Percentiles rank a stretch among this genome's conserved stretches.
Evolutionary conservation across 2,329 filamentous ascomycete genomes (phyloP).

Genomic region (Colletotrichum sp.): DNA sequence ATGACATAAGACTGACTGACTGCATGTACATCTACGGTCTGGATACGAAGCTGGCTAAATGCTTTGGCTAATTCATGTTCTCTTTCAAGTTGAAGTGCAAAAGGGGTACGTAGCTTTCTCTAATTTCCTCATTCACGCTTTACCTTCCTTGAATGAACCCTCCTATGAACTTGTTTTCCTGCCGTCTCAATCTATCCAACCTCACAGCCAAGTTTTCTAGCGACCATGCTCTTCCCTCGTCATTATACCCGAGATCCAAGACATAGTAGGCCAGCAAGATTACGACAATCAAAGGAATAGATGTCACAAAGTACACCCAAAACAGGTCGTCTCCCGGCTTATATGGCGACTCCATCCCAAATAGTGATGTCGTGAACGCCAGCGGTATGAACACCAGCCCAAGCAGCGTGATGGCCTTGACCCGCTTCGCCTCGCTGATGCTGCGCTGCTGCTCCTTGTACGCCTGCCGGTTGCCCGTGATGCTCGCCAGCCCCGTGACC

Average conservation of each 20-base stretch:
- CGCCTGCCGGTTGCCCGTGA: conserved; percentile 27
- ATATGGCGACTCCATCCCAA: conserved; percentile 26
- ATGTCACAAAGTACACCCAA: conserved; percentile 25
- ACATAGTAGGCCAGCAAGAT: conserved; percentile 22
- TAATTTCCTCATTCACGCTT: not conserved
- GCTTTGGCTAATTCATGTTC: not conserved
- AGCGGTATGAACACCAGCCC: conserved; percentile 28
- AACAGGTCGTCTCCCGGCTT: conserved; percentile 21
- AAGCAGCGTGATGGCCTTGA: conserved; percentile 26
- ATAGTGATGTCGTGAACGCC: conserved; percentile 24
- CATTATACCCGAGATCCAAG: conserved; percentile 27
- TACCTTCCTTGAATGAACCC: not conserved
- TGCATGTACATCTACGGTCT: not conserved
- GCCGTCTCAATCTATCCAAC: not conserved
- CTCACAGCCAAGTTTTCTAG: conserved; percentile 8
- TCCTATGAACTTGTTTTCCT: not conserved
- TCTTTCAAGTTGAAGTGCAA: not conserved
- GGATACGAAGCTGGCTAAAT: not conserved
- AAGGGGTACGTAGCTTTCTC: not conserved
- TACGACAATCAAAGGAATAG: conserved; percentile 22
- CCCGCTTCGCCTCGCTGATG: conserved; percentile 27
- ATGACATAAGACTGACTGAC: not conserved
- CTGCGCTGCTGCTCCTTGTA: conserved; percentile 27
- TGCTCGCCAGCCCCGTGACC: conserved; percentile 26
- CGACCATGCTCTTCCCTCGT: conserved; percentile 25